A percentile compares a stretch with the other conserved stretches of the same genome.
phyloP scores from a whole-genome alignment of 2,329 filamentous ascomycete species.

The Colletotrichum aenigma region DNA sequence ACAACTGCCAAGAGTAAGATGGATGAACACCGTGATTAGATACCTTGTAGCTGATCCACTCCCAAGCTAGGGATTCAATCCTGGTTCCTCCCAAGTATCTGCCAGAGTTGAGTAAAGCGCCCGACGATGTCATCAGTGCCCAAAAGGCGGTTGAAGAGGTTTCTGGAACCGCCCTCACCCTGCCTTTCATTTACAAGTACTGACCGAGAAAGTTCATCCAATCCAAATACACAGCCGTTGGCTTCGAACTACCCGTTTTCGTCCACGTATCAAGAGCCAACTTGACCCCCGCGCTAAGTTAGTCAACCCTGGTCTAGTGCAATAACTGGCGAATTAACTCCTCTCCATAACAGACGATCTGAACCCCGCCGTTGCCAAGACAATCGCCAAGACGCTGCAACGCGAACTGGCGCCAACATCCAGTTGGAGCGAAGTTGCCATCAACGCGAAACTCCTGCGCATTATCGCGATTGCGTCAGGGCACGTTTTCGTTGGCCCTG shows the following conservation, averaged over 20 bases:
- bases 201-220: background rate
- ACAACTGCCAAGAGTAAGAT: background rate
- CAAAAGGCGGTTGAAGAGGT: background rate
- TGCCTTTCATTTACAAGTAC: background rate
- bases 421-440: background rate
- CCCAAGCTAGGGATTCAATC: background rate
- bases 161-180: background rate
- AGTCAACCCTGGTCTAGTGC: background rate
- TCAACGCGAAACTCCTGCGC: background rate
- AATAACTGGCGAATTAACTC: background rate
- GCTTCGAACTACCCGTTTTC: background rate
- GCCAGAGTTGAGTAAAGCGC: background rate
- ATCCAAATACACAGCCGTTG: background rate
- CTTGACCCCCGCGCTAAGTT: background rate
- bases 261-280: background rate
- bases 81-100: background rate
- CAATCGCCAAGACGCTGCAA: background rate
- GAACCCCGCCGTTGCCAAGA: background rate
- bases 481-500: background rate
- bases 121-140: background rate
- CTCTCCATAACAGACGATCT: background rate
- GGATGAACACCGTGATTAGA: fast-evolving
- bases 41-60: no score
- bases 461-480: background rate
- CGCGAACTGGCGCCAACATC: background rate